Base-by-base conservation (phyloP, 495 filamentous ascomycete genomes). In the Neurospora sp. region DNA sequence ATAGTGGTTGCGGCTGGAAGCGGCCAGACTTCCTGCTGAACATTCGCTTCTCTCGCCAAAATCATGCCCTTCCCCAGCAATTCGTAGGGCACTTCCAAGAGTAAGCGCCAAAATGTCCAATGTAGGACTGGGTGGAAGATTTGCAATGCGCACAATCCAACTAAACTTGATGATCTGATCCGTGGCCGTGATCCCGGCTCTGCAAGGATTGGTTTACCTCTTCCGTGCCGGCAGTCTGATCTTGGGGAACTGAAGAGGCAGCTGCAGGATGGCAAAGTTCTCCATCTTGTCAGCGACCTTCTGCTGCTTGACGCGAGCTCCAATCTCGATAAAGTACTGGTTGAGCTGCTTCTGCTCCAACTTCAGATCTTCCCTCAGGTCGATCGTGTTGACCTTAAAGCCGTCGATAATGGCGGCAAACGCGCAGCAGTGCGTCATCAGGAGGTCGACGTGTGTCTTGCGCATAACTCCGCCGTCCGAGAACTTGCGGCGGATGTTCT, bases 201-300 rank as follows among this genome's bases (percentile, higher is more conserved):
- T 3, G 12, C 14, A 16, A 49, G 69, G 37, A 3, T 23, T 41
- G 2, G 12, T 74, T 77, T 72, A 76, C 46, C 69, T 79, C 20
- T 74, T 54, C 37, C 46, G 62, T n/a, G 73, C 62, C 3, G 69
- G 72, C 49, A 76, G 76, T n/a, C 79, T 78, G 49, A 82, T 77
- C 83, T 89, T 92, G 0, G 96, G 96, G 78, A 98, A 97, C 72
- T 91, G 87, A 72, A 97, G 83, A 2, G 96, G 96, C 71, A 97
- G 77, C 74, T 85, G 90, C 75, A 99, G 84, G 72, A 88, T 86
- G 18, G 93, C 95, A 66, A 88, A 86, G 72, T 91, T 87, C 31
- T 87, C 85, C 42, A 82, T 78, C 73, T 83, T 83, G 73, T 89
- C 87, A 12, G 76, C 84, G 35, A 86, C 85, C 66, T 85, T 87